Evolutionary conservation across 2,329 filamentous ascomycete species (phyloP).

Genomic region (Botrytis porri): DNA sequence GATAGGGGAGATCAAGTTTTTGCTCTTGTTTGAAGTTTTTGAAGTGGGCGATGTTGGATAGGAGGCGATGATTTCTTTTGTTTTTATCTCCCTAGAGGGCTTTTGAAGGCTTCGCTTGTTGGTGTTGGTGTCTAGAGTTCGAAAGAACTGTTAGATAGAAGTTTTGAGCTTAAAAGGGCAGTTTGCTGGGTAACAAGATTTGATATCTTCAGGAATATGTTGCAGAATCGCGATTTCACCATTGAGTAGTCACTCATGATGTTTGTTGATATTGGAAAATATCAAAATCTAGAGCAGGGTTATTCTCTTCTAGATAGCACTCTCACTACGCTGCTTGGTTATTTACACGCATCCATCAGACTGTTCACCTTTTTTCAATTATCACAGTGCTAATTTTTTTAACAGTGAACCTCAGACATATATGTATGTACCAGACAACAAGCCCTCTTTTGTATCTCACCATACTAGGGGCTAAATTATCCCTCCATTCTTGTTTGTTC

Average conservation of each 20-base stretch:
- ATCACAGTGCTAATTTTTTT: background rate
- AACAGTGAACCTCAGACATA: conserved; percentile 20
- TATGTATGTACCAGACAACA: conserved; percentile 5
- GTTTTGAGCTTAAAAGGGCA: background rate
- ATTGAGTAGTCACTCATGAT: background rate
- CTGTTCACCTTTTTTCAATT: too few species aligned
- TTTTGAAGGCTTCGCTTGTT: background rate
- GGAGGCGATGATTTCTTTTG: background rate
- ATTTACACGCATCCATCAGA: background rate
- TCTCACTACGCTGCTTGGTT: too few species aligned
- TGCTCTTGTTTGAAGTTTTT: background rate
- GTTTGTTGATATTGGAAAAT: background rate
- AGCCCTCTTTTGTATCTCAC: background rate
- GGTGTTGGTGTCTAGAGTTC: background rate
- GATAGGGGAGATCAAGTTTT: conserved; percentile 54
- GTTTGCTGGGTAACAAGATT: background rate
- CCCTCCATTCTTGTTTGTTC: background rate
- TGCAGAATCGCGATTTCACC: background rate
- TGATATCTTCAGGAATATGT: background rate
- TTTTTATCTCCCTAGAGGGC: background rate
- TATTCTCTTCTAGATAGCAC: background rate
- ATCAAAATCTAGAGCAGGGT: background rate
- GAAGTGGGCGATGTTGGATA: background rate
- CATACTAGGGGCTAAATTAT: background rate
- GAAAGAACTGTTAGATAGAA: background rate